Conservation (phyloP, 306 rosid species). For the Fragaria ananassa region DNA sequence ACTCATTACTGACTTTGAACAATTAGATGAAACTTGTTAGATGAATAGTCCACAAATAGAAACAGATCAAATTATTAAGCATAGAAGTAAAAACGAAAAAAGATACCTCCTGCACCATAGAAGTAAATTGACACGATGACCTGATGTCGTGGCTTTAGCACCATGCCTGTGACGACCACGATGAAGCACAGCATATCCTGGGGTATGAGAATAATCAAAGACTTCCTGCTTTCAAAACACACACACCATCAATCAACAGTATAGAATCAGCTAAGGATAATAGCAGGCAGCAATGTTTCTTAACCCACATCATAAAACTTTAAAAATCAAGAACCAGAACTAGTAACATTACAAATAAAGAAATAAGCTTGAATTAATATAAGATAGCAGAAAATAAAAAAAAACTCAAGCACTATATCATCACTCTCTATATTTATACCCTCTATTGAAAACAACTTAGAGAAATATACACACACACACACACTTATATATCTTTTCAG, state of each 20-base stretch:
- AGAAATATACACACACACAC: neutral
- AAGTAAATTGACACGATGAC: slow-evolving; percentile 68
- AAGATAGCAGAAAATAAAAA: neutral
- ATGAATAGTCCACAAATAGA: neutral
- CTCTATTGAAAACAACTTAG: neutral
- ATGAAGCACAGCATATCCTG: slow-evolving; percentile 85
- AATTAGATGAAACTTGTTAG: neutral
- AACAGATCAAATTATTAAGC: neutral
- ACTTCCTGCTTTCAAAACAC: slow-evolving; percentile 60
- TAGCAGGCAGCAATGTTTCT: slow-evolving; percentile 21
- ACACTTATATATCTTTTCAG: neutral
- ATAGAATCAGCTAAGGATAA: slow-evolving; percentile 1
- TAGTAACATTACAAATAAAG: neutral
- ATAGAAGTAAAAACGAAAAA: slow-evolving; percentile 16
- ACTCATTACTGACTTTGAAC: neutral
- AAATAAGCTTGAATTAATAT: neutral
- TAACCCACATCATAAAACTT: slow-evolving; percentile 19
- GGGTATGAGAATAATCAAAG: slow-evolving; percentile 67
- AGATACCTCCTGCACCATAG: slow-evolving; percentile 91
- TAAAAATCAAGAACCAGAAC: neutral
- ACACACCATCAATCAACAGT: slow-evolving; percentile 42
- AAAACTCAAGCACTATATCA: neutral
- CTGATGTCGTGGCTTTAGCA: slow-evolving; percentile 78
- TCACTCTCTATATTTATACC: neutral
- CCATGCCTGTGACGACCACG: slow-evolving; percentile 87